Conservation (phyloP, 169 alveolate species). For the Plasmodium chabaudi region DNA sequence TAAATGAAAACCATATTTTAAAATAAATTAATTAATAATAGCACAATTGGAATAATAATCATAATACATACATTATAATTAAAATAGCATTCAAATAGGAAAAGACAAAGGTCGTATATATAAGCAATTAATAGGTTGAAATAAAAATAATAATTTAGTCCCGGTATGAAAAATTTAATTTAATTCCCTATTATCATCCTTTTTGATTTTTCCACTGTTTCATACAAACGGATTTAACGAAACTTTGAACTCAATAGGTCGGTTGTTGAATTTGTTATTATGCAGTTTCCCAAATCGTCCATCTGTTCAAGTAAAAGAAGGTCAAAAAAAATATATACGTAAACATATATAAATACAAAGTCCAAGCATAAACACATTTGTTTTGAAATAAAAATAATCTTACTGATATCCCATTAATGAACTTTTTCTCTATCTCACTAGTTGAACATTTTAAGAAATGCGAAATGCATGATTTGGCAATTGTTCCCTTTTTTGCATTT, state of each 20-base stretch:
- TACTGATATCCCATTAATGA: constrained; percentile 66
- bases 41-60: no score
- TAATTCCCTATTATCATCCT: not conserved
- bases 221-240: constrained; percentile 6
- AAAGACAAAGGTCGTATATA: no score
- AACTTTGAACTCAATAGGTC: constrained; percentile 25
- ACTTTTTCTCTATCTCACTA: constrained; percentile 42
- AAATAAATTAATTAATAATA: constrained; percentile 1
- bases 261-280: constrained; percentile 54
- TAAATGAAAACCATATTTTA: not conserved
- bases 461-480: constrained; percentile 77
- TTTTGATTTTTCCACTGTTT: constrained; percentile 19
- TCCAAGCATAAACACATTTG: not conserved
- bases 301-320: constrained; percentile 23
- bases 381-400: not conserved
- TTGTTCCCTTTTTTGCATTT: constrained; percentile 83
- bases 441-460: constrained; percentile 42
- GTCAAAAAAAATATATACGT: not conserved
- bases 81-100: no score
- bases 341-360: not conserved
- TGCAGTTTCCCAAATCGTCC: constrained; percentile 65
- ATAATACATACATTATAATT: no score
- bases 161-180: no score
- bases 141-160: no score
- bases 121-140: no score